Conservation (phyloP, 495 filamentous ascomycete species). For the Neurospora cerealis region DNA sequence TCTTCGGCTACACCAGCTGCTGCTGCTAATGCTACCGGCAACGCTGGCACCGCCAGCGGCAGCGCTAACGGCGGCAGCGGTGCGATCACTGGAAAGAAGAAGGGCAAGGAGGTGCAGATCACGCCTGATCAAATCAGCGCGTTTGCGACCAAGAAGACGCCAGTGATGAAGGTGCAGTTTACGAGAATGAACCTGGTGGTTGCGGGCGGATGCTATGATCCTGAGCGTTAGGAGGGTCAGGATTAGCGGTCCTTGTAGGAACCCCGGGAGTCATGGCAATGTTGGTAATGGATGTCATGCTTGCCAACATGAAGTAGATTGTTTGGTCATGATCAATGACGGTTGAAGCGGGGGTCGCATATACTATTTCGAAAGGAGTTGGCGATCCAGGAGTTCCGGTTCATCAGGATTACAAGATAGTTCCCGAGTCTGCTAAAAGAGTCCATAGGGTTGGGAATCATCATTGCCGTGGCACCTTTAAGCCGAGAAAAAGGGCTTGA, state of each 20-base stretch:
- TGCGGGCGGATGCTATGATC: slow-evolving; percentile 70
- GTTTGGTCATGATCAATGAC: background rate
- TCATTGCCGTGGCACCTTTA: background rate
- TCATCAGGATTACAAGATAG: background rate
- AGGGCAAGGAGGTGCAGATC: slow-evolving; percentile 80
- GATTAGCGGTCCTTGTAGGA: background rate
- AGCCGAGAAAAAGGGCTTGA: background rate
- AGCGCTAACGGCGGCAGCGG: slow-evolving; percentile 30
- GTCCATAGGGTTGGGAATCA: background rate
- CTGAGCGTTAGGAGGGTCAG: slow-evolving; percentile 22
- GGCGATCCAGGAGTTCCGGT: background rate
- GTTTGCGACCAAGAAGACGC: slow-evolving; percentile 91
- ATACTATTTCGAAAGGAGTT: background rate
- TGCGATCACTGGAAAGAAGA: slow-evolving; percentile 58
- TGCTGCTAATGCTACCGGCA: slow-evolving; percentile 18
- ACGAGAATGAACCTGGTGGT: slow-evolving; percentile 88
- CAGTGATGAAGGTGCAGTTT: slow-evolving; percentile 87
- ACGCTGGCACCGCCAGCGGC: slow-evolving; percentile 14
- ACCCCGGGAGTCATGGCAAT: background rate
- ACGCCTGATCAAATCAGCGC: slow-evolving; percentile 87
- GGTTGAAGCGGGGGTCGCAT: background rate
- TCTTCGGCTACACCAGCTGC: slow-evolving; percentile 13
- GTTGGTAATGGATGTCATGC: background rate
- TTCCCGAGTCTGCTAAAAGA: background rate
- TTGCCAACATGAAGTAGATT: background rate